Conservation (phyloP, 2,329 filamentous ascomycete genomes). For the Triangularia verruculosa region DNA sequence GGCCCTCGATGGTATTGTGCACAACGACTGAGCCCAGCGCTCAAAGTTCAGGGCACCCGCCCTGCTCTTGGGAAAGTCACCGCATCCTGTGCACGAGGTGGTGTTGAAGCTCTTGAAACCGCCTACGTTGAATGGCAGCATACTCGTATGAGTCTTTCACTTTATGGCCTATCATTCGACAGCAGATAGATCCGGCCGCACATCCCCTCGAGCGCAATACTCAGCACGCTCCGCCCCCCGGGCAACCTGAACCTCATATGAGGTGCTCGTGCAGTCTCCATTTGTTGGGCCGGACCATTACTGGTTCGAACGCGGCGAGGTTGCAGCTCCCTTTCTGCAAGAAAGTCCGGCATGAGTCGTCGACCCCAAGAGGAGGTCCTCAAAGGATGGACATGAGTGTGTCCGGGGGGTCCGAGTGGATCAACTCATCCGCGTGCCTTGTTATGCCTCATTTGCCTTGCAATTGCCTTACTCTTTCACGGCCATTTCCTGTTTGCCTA, state of each 20-base stretch:
- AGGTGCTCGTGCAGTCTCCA: neutral
- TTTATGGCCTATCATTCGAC: neutral
- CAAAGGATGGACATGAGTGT: neutral
- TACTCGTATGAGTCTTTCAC: slow-evolving; percentile 1
- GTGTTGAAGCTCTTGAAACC: neutral
- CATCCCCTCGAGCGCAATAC: neutral
- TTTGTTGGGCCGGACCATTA: neutral
- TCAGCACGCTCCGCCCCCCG: slow-evolving; percentile 11
- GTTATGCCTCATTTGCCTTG: slow-evolving; percentile 13
- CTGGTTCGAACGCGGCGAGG: slow-evolving; percentile 1
- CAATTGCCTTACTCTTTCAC: neutral
- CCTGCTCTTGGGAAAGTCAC: too few species aligned
- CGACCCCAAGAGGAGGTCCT: neutral
- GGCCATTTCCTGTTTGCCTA: slow-evolving; percentile 15
- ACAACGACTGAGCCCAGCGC: neutral
- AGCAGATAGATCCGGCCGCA: neutral
- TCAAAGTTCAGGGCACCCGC: neutral
- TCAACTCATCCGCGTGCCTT: slow-evolving; percentile 5
- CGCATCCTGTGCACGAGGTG: too few species aligned
- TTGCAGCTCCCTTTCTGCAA: neutral
- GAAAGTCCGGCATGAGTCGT: slow-evolving; percentile 1
- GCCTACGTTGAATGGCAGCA: neutral
- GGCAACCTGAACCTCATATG: slow-evolving; percentile 1
- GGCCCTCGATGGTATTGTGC: neutral
- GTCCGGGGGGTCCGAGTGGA: slow-evolving; percentile 5